Percentiles rank a stretch among this genome's conserved stretches.
Evolutionary conservation across 2,329 filamentous ascomycete species (phyloP).

Genomic region (Aspergillus aculeatinus): DNA sequence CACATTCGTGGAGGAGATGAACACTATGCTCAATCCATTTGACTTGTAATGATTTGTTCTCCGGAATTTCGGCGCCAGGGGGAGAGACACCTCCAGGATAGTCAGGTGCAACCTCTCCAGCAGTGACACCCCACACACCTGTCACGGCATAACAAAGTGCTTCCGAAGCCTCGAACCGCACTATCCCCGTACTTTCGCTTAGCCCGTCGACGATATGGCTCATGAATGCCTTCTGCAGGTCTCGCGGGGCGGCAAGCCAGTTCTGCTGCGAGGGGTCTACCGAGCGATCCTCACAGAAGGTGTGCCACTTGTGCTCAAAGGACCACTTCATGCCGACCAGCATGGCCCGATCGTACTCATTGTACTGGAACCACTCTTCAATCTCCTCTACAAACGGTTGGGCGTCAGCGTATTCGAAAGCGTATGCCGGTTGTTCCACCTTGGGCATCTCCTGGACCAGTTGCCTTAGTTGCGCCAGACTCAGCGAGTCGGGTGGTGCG

Average conservation of each 20-base stretch:
- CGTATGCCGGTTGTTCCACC: conserved; percentile 71
- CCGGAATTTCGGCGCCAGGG: conserved; percentile 42
- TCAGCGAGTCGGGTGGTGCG: conserved; percentile 65
- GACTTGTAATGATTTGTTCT: conserved; percentile 50
- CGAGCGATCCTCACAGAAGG: conserved; percentile 44
- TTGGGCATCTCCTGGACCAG: conserved; percentile 73
- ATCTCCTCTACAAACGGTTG: conserved; percentile 80
- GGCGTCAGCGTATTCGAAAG: conserved; percentile 76
- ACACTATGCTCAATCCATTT: conserved; percentile 48
- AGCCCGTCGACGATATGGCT: conserved; percentile 38
- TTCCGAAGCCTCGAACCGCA: conserved; percentile 48
- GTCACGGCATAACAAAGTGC: conserved; percentile 57
- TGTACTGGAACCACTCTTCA: conserved; percentile 97
- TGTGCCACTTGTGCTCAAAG: conserved; percentile 74
- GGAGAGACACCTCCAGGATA: conserved; percentile 35
- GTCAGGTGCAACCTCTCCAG: conserved; percentile 45
- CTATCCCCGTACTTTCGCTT: conserved; percentile 38
- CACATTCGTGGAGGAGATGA: conserved; percentile 37
- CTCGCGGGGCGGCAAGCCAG: conserved; percentile 66
- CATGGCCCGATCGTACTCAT: conserved; percentile 78
- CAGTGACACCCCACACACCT: conserved; percentile 69
- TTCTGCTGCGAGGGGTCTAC: conserved; percentile 41
- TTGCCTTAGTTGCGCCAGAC: conserved; percentile 69
- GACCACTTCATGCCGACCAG: conserved; percentile 71
- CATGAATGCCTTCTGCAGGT: conserved; percentile 47